Evolutionary conservation across 441 rosid genomes (phyloP), one percentile per base, ranked within the genome.

Genomic region (Arabidopsis lyrata): DNA sequence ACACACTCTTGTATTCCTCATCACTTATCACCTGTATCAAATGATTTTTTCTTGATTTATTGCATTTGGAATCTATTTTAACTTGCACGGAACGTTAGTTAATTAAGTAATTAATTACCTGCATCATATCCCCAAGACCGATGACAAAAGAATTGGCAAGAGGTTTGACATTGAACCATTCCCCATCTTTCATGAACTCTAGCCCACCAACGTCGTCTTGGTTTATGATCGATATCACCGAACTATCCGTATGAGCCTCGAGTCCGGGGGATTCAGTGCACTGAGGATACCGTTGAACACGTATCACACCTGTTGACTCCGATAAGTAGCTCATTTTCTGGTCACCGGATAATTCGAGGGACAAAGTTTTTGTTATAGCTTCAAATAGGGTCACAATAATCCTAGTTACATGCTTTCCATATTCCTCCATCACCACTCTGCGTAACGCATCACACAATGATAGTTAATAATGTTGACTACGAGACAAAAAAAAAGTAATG

Each of bases 101-200:
- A 9, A 38, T 24, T 41, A 29, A 29, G 3, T 13, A 16, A 39
- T 15, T 49, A 50, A 5, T 36, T 50, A 89, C 95, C 91, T 91
- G 93, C 85, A 85, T 84, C 93, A 87, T 86, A 71, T 91, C 95
- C 12, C 95, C 95, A 12, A 89, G 74, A 68, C 84, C 84, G 73
- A 91, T 60, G 2, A 88, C 4, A 0, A 91, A 79, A 3, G 87
- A 70, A 56, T 66, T 45, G 0, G 85, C 81, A 41, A 72, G 38
- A 20, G 93, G 89, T 6, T 73, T 54, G 8, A 88, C 84, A 6
- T 13, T 74, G 35, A 83, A 47, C 93, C 95, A 89, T 66, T 80
- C 44, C 29, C 77, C 81, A 69, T 83, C 88, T 63, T 86, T 91
- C 53, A 74, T 53, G 59, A 89, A 64, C 77, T 89, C 81, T 8